Base-by-base conservation (phyloP, 2,329 filamentous ascomycete genomes). In the Pezicula neosporulosa region DNA sequence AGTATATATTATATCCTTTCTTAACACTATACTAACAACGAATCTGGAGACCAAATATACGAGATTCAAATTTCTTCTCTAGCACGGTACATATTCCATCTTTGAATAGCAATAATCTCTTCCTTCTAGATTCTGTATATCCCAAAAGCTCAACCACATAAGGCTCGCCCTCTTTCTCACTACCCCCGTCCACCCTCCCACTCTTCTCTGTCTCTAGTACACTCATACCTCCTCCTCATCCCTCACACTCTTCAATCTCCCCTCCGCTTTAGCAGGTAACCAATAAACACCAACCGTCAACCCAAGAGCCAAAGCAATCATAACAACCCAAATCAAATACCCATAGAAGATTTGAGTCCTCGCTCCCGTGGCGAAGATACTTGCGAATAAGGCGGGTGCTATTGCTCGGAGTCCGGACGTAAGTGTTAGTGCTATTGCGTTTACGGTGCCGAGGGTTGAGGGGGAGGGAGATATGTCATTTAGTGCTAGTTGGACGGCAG, bases 401-500 rank as follows among this genome's bases (percentile, higher is more conserved):
- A 92, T 73, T 0, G 88, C 78, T 13, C 89, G 75, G 28, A 89
- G 71, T 0, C 72, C 84, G 56, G 82, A 84, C 0, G 74, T 69
- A 1, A 82, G 61, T 0, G 86, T 86, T 51, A 93, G 71, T 0
- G 81, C 78, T 1, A 90, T 60, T 0, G 85, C 85, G 59, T 93
- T 93, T 27, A 94, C 70, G 0, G 82, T 90, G 0, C 85, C 88
- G 9, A 93, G 72, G 0, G 82, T 78, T 39, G 75, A 72, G 1
- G 81, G 77, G 9, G 76, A 81, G 0, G 89, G 89, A 0, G 84
- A 77, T 2, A 87, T 80, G 52, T 92, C 87, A 66, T 93, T 93
- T 30, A 93, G 63, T 0, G 83, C 82, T 8, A 93, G 81, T 71
- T 92, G 87, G 1, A 85, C 77, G 2, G 76, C 83, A 0, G 86